Evolutionary conservation across 2,329 filamentous ascomycete species (phyloP).

Genomic region (Tolypocladium ophioglossoides): DNA sequence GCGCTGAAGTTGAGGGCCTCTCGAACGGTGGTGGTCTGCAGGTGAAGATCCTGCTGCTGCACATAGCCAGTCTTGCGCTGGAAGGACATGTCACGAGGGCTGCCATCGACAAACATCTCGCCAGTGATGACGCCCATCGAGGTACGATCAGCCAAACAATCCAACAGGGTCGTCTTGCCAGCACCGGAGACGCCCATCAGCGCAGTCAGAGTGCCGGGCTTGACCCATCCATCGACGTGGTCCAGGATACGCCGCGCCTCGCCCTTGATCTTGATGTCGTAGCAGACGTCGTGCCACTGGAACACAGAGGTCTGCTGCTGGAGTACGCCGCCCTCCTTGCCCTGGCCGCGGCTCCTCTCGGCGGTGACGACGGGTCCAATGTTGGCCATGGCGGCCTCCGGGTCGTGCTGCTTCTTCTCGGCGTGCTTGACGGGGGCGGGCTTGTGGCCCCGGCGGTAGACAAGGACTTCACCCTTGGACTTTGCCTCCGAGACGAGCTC

Average conservation of each 20-base stretch:
- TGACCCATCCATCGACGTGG: slow-evolving; percentile 85
- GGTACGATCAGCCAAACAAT: slow-evolving; percentile 74
- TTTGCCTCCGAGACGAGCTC: slow-evolving; percentile 57
- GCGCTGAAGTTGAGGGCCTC: slow-evolving; percentile 84
- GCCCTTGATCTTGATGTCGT: slow-evolving; percentile 65
- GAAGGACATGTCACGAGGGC: slow-evolving; percentile 67
- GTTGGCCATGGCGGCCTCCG: slow-evolving; percentile 38
- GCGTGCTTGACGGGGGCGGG: slow-evolving; percentile 45
- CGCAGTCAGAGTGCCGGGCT: slow-evolving; percentile 80
- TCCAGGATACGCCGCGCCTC: slow-evolving; percentile 69
- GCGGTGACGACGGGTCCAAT: slow-evolving; percentile 38
- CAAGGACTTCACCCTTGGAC: slow-evolving; percentile 66
- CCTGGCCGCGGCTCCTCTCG: slow-evolving; percentile 24
- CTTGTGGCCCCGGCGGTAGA: slow-evolving; percentile 62
- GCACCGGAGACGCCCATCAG: slow-evolving; percentile 88
- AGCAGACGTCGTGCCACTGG: slow-evolving; percentile 79
- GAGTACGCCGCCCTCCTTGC: slow-evolving; percentile 31
- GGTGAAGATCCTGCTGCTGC: slow-evolving; percentile 85
- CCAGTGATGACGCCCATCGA: slow-evolving; percentile 84
- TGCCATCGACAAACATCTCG: slow-evolving; percentile 61
- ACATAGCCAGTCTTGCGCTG: slow-evolving; percentile 89
- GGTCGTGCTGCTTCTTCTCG: slow-evolving; percentile 53
- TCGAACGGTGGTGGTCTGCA: slow-evolving; percentile 74
- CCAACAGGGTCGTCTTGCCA: slow-evolving; percentile 86
- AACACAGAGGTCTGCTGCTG: slow-evolving; percentile 62